Evolutionary conservation across 2,329 filamentous ascomycete species (phyloP).

Genomic region (Aspergillus phoenicis): DNA sequence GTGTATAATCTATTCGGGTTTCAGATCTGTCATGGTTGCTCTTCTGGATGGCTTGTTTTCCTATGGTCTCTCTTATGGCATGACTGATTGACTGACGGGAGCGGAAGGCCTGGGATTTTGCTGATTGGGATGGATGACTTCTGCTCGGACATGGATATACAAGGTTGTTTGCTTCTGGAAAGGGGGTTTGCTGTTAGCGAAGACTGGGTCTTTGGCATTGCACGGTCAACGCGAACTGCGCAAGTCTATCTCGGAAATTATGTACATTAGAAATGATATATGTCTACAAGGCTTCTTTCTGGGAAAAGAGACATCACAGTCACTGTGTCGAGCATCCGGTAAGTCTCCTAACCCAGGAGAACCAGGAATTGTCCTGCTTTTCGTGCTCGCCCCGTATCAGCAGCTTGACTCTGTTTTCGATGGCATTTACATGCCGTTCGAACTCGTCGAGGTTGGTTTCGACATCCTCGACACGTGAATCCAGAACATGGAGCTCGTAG

Average conservation of each 20-base stretch:
- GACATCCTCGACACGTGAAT: conserved; percentile 80
- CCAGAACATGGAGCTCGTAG: conserved; percentile 83
- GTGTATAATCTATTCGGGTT: conserved; percentile 17
- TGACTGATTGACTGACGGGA: not conserved
- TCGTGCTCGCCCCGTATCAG: conserved; percentile 65
- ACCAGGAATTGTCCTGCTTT: conserved; percentile 64
- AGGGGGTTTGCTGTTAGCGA: not conserved
- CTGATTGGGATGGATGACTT: not conserved
- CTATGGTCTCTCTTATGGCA: not conserved
- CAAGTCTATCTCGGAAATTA: conserved; percentile 19
- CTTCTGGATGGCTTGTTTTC: not conserved
- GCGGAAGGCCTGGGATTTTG: not conserved
- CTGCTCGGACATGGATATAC: conserved; percentile 3
- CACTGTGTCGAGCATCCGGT: not conserved
- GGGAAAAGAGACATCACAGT: conserved; percentile 7
- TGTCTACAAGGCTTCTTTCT: conserved; percentile 18
- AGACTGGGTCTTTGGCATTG: conserved; percentile 14
- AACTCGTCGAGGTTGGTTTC: conserved; percentile 81
- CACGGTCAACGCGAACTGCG: conserved; percentile 5
- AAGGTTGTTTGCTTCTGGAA: conserved; percentile 3
- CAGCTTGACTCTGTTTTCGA: conserved; percentile 66
- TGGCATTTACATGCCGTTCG: conserved; percentile 72
- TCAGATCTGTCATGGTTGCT: not conserved
- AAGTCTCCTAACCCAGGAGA: conserved; percentile 54
- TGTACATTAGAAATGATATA: conserved; percentile 28